These are phyloP conservation scores for Crithidia acanthocephali DNA, from an alignment of 208 protist species.

Conservation along the genomic window DNA sequence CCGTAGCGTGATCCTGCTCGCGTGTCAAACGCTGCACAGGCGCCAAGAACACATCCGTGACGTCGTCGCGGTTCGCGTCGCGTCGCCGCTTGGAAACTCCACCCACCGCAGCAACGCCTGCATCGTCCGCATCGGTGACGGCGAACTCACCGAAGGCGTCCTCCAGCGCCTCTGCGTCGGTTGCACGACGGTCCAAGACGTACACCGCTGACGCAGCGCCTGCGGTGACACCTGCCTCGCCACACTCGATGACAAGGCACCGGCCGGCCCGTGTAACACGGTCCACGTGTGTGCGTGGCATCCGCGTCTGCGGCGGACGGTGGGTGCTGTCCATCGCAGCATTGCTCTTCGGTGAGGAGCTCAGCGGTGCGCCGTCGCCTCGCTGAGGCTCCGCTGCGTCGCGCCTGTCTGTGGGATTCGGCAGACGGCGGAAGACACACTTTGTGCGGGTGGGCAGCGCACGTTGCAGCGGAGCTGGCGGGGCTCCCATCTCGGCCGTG, in stretches of 20 bases:
- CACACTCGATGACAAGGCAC: slow-evolving; percentile 34
- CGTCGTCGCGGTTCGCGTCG: neutral
- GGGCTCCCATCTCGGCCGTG: slow-evolving; percentile 31
- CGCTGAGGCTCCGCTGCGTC: no score
- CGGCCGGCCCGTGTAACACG: slow-evolving; percentile 17
- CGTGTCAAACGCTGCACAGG: slow-evolving; percentile 5
- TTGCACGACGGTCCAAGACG: slow-evolving; percentile 22
- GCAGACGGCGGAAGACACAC: slow-evolving; percentile 26
- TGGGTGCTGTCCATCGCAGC: no score
- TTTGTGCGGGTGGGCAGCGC: slow-evolving; percentile 21
- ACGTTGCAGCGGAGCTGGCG: slow-evolving; percentile 16
- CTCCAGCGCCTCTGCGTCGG: slow-evolving; percentile 20
- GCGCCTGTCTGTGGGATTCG: neutral
- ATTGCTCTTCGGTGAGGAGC: no score
- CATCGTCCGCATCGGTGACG: slow-evolving; percentile 23
- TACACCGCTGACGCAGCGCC: slow-evolving; percentile 15
- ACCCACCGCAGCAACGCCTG: neutral
- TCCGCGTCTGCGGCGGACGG: neutral
- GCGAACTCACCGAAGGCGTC: slow-evolving; percentile 33
- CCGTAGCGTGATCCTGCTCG: slow-evolving; percentile 2
- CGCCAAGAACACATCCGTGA: slow-evolving; percentile 18
- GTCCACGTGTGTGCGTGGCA: slow-evolving; percentile 14
- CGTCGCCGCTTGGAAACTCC: slow-evolving; percentile 12
- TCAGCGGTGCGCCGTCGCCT: no score
- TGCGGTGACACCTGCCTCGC: neutral